phyloP scores from a whole-genome alignment of 371 early-diverging fungal species.

The Lichtheimia ornata region DNA sequence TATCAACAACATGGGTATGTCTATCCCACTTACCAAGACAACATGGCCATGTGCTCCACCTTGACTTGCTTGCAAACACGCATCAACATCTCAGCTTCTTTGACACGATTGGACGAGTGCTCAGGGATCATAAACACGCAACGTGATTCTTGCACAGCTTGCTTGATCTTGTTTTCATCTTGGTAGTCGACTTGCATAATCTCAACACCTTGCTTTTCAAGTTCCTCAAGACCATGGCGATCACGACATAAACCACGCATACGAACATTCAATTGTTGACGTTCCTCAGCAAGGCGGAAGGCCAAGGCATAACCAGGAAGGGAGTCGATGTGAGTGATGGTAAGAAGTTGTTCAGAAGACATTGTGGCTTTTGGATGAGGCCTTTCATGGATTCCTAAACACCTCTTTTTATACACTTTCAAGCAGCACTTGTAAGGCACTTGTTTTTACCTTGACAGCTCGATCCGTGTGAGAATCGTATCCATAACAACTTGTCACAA shows the following conservation, averaged over 20 bases:
- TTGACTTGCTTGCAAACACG: conserved; percentile 23
- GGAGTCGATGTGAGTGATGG: conserved; percentile 38
- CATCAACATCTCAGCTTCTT: conserved; percentile 38
- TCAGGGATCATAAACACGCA: conserved; percentile 35
- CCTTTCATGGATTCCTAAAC: too few relatives aligned
- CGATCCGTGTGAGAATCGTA: too few relatives aligned
- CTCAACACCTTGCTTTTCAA: conserved; percentile 34
- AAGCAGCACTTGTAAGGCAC: too few relatives aligned
- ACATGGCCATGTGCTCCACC: conserved; percentile 29
- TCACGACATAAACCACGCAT: conserved; percentile 39
- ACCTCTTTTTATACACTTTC: too few relatives aligned
- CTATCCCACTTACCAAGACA: conserved; percentile 40
- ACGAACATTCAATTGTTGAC: conserved; percentile 1
- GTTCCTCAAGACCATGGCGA: conserved; percentile 21
- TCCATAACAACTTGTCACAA: too few relatives aligned
- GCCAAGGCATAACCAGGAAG: conserved; percentile 22
- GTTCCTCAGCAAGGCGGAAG: conserved; percentile 22
- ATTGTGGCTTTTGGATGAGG: conserved; percentile 12
- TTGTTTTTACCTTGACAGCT: too few relatives aligned
- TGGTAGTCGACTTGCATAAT: conserved; percentile 31
- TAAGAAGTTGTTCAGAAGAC: conserved; percentile 25
- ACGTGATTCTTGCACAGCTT: conserved; percentile 20
- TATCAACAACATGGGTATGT: too few relatives aligned
- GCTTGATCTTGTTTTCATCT: conserved; percentile 25
- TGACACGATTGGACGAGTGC: conserved; percentile 21